phyloP scores from a whole-genome alignment of 306 rosid genomes.

The Quercus agrifolia region DNA sequence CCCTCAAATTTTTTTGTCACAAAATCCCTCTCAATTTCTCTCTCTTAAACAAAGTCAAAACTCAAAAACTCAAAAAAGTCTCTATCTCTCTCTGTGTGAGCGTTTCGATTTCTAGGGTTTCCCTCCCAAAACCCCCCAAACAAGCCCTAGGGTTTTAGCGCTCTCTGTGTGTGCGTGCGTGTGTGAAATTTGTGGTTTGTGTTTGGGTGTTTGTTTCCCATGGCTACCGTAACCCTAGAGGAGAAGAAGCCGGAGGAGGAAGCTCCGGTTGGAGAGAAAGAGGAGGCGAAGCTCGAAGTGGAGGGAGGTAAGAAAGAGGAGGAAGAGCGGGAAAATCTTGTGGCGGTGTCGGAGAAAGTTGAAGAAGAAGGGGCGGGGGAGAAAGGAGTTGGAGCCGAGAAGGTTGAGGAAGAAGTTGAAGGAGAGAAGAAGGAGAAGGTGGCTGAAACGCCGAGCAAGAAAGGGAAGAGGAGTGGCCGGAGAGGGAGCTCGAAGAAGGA shows the following conservation, averaged over 20 bases:
- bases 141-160: constrained; percentile 32
- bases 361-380: constrained; percentile 13
- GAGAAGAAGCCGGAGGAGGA: constrained; percentile 42
- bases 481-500: constrained; percentile 21
- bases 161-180: neutral
- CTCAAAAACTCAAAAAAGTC: neutral
- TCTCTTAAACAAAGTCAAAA: neutral
- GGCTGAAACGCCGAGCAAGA: constrained; percentile 18
- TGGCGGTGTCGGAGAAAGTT: neutral
- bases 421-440: constrained; percentile 10
- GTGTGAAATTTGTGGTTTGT: too few relatives aligned
- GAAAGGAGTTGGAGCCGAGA: neutral
- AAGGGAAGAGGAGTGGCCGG: constrained; percentile 21
- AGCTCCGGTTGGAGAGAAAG: constrained; percentile 31
- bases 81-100: neutral
- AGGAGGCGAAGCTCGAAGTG: neutral
- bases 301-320: neutral
- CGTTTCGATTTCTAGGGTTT: constrained; percentile 35
- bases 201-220: constrained; percentile 10
- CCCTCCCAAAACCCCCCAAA: constrained; percentile 1
- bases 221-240: constrained; percentile 78
- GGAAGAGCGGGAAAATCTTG: neutral
- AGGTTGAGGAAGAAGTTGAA: neutral
- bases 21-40: constrained; percentile 1
- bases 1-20: neutral